Evolutionary conservation across 2,329 filamentous ascomycete species (phyloP), one percentile per base, ranked within the genome.

Genomic region (Emergomyces pasteurianus): DNA sequence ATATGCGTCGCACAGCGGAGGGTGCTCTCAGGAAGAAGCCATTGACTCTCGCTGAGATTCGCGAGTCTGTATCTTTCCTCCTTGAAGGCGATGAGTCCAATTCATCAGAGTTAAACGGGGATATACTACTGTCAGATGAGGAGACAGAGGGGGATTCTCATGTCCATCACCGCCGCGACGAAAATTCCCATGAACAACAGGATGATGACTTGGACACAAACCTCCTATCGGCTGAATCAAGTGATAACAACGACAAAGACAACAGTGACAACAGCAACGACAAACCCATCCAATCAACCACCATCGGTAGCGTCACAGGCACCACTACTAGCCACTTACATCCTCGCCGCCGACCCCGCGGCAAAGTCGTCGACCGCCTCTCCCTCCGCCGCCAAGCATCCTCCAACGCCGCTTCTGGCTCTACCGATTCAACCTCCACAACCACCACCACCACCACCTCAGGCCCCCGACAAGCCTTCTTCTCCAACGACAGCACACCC

Each of bases 11-110:
- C 50, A 86, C 83, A 21, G 76, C 75, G 53, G 75, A 73, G 28
- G 81, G 80, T 61, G 77, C 78, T 18, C 70, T 72, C 62, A 80
- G 78, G 58, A 84, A 83, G 72, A 90, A 86, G 67, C 90, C 91
- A 0, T 80, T 86, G 5, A 88, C 86, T 21, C 78, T 95, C 10
- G 84, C 86, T 34, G 90, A 96, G 69, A 88, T 96, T 64, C 86
- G 90, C 61, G 85, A 92, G 71, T 90, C 89, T 0, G 78, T 96
- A 7, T 95, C 89, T 4, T 89, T 87, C 72, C 81, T 96, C 10
- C 85, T 96, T 18, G 91, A 95, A 58, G 58, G 58, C 3, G 28
- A 21, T 9, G 58, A 54, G 18, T 40, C 46, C 1, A 52, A 52
- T 40, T 40, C 34, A 14, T 42, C 46, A 74, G 78, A 60, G 73